A percentile compares a stretch with the other conserved stretches of the same genome.
Conservation (phyloP, 2,329 filamentous ascomycete genomes). For the Cytospora leucostoma region DNA sequence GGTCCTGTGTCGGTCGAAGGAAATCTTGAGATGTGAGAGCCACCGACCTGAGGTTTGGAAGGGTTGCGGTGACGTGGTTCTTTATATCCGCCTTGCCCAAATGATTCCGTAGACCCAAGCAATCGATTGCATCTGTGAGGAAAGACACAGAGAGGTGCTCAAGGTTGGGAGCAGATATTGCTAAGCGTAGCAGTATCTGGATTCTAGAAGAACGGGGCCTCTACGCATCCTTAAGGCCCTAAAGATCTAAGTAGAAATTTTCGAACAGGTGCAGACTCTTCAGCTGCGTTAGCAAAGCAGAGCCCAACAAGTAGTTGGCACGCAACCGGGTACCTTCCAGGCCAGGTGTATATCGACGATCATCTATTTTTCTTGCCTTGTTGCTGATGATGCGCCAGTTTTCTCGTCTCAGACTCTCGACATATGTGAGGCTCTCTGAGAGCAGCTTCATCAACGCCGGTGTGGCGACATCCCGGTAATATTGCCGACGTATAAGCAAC, state of each 20-base stretch:
- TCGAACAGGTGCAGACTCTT: not conserved
- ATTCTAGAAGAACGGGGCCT: not conserved
- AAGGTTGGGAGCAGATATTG: constrained; percentile 26
- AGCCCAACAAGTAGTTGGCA: not conserved
- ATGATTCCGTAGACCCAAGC: constrained; percentile 31
- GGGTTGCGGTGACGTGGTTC: not conserved
- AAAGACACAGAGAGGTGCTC: constrained; percentile 36
- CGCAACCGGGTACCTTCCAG: not conserved
- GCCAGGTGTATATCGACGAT: not conserved
- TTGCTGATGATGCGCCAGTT: not conserved
- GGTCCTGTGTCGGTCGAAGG: constrained; percentile 30
- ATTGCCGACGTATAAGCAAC: not conserved
- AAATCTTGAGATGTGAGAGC: constrained; percentile 35
- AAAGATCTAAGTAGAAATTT: not conserved
- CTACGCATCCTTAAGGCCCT: not conserved
- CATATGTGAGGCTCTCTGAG: not conserved
- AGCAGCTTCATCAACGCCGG: not conserved
- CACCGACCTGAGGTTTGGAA: constrained; percentile 35
- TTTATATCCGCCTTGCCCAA: constrained; percentile 32
- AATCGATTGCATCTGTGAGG: constrained; percentile 36
- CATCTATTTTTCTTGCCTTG: not conserved
- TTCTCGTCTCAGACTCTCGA: not conserved
- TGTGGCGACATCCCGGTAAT: not conserved
- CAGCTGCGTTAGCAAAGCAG: not conserved
- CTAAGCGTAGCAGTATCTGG: not conserved